phyloP scores from a whole-genome alignment of 2,329 filamentous ascomycete genomes.

The Colletotrichum sidae region DNA sequence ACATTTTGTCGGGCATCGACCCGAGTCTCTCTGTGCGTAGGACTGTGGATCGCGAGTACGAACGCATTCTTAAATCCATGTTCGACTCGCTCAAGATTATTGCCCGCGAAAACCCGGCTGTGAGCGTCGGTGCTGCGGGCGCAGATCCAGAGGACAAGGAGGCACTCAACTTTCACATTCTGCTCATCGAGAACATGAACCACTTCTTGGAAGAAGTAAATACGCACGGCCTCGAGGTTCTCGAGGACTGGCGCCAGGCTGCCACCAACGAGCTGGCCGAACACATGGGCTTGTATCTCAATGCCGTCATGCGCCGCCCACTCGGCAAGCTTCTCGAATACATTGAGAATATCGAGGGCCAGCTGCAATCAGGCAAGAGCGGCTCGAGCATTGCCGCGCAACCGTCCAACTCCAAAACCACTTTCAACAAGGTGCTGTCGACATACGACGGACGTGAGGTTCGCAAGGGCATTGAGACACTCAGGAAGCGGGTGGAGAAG shows the following conservation, averaged over 20 bases:
- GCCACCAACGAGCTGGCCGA: conserved; percentile 84
- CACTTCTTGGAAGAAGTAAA: conserved; percentile 95
- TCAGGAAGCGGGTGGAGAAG: conserved; percentile 94
- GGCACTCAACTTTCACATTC: conserved; percentile 95
- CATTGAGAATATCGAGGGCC: conserved; percentile 86
- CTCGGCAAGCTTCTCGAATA: conserved; percentile 93
- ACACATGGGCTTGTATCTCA: conserved; percentile 88
- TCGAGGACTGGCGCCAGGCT: conserved; percentile 85
- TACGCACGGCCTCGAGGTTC: conserved; percentile 76
- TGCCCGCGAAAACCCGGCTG: conserved; percentile 75
- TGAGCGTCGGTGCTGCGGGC: conserved; percentile 54
- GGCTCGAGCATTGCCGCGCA: conserved; percentile 77
- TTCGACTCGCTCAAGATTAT: conserved; percentile 97
- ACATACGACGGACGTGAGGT: conserved; percentile 87
- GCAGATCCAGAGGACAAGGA: conserved; percentile 88
- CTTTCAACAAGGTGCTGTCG: conserved; percentile 88
- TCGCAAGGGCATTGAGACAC: conserved; percentile 86
- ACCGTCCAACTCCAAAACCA: conserved; percentile 82
- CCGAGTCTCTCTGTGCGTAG: conserved; percentile 73
- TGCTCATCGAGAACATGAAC: conserved; percentile 99
- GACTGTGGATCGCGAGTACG: conserved; percentile 88
- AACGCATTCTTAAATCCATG: conserved; percentile 92
- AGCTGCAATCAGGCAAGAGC: conserved; percentile 70
- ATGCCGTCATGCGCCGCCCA: conserved; percentile 87
- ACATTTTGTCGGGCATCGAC: conserved; percentile 75